Evolutionary conservation across 768 basidiomycete genomes (phyloP).

Genomic region (Nidularia sp.): DNA sequence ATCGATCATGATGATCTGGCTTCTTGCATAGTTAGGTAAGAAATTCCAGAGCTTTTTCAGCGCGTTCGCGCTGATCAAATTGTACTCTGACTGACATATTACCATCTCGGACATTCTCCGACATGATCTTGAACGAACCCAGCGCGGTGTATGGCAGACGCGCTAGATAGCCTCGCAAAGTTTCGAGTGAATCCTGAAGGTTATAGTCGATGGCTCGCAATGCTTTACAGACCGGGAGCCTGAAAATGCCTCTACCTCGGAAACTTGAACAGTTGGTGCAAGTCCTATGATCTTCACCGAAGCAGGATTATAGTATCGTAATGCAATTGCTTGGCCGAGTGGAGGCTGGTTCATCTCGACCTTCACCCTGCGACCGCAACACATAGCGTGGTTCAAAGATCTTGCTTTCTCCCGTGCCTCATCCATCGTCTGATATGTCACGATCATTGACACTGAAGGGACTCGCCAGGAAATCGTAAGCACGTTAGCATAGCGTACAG

Average conservation of each 20-base stretch:
- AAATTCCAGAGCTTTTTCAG: too few relatives aligned
- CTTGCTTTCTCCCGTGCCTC: conserved; percentile 28
- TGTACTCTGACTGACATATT: too few relatives aligned
- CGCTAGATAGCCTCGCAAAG: neutral
- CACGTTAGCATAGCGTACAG: conserved; percentile 25
- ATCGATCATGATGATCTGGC: conserved; percentile 33
- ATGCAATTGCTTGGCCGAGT: conserved; percentile 17
- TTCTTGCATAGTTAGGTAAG: conserved; percentile 32
- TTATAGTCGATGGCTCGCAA: neutral
- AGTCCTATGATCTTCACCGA: conserved; percentile 43
- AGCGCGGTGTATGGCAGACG: too few relatives aligned
- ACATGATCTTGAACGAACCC: too few relatives aligned
- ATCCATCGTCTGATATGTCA: conserved; percentile 28
- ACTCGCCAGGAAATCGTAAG: conserved; percentile 49
- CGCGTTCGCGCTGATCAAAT: too few relatives aligned
- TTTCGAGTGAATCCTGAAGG: conserved; percentile 1
- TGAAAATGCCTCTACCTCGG: conserved; percentile 23
- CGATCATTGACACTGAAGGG: conserved; percentile 44
- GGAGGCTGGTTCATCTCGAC: conserved; percentile 40
- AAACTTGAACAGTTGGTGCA: conserved; percentile 15
- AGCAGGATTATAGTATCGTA: too few relatives aligned
- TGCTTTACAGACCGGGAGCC: conserved; percentile 15
- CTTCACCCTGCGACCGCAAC: conserved; percentile 40
- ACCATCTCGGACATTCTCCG: too few relatives aligned
- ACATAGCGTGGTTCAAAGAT: conserved; percentile 28